These are phyloP conservation scores for Brassica napus DNA, from an alignment of 345 rosid genomes.

Conservation along the genomic window Da-Ae NC_063446.1:57314001-57314500, in stretches of 20 bases:
- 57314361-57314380: background rate
- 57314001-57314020: constrained; percentile 41
- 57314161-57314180: background rate
- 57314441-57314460: no score
- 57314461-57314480: background rate
- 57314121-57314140: background rate
- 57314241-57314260: background rate
- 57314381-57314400: background rate
- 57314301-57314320: background rate
- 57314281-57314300: background rate
- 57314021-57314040: constrained; percentile 11
- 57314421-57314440: no score
- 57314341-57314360: background rate
- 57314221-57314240: constrained; percentile 2
- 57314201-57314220: background rate
- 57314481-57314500: background rate
- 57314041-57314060: background rate
- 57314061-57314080: background rate
- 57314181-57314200: background rate
- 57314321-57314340: background rate
- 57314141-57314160: background rate
- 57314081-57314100: background rate
- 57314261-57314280: background rate
- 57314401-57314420: no score
- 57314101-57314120: background rate